Base-by-base conservation (phyloP, 345 rosid genomes). In the Brassica cretica region DNA sequence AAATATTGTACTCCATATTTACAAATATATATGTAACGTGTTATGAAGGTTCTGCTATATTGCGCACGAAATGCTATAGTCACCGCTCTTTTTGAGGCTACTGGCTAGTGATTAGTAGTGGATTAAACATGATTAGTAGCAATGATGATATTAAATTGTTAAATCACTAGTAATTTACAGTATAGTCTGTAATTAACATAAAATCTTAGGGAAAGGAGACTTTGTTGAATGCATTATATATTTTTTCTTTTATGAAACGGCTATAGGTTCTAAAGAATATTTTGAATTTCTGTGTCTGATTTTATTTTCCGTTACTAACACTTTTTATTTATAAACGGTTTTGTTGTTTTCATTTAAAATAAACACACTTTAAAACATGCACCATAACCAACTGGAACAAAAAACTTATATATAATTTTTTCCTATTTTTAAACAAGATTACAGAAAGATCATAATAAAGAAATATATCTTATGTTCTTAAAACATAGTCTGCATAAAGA, bases 401-500 rank as follows among this genome's bases (percentile, higher is more conserved):
- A n/a, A 49, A 46, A 51, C 1, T n/a, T 51, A 2, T 5, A 51
- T 51, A 51, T 51, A 51, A n/a, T 15, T 10, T 41, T 41, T 14
- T 41, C 14, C 14, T 41, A 41, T 18, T 8, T 59, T 21, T 9
- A 10, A 19, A 58, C 62, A 21, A 9, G 62, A 58, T 21, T 58
- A 58, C 9, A 16, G 12, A 53, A 53, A 53, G 21, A 53, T 16
- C 21, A 53, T 18, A 16, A 3, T 6, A 30, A 29, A 29, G 32
- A 27, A 30, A 63, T 19, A 32, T n/a, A 30, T 6, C 9, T 9
- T 9, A 1, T 41, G 3, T 15, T 72, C 59, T 51, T 44, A 19
- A 14, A 21, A 19, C 15, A 53, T n/a, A 8, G 4, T 53, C 5
- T 12, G 24, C 56, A n/a, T 49, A 65, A 66, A 75, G 78, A 75